Base-by-base conservation (phyloP, 2,329 filamentous ascomycete species). In the Talaromyces sp. region DNA sequence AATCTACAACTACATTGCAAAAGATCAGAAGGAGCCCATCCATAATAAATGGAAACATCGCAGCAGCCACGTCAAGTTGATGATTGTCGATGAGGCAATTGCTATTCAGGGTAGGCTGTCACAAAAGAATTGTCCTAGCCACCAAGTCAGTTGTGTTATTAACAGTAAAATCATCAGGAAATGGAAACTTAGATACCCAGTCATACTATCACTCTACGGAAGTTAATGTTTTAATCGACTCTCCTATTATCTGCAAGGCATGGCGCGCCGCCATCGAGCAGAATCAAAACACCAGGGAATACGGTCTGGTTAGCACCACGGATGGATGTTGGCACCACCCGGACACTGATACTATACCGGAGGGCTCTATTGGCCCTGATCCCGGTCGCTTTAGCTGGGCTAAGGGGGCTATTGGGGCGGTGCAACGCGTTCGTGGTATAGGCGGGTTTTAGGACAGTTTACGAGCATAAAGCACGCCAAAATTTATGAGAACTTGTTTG, bases 151-250 rank as follows among this genome's bases (percentile, higher is more conserved):
- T 6, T 11, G 2, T 19, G 11, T 36, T 55, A 11, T 39, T 56
- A 13, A 13, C 30, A n/a, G 8, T 6, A 33, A 44, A 33, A 5
- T 33, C 42, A 6, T 17, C 19, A 75, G 73, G 90, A 3, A 90
- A 85, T 65, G 90, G 89, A 0, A 93, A 93, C 69, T 88, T 92
- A 71, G 90, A 93, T 67, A 92, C 90, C 1, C 90, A 93, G 73
- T 86, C 83, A 22, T 93, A 89, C 86, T 92, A 83, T 66, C 90
- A 93, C 69, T 87, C 83, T 59, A 89, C 92, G 72, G 90, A 93
- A 72, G 82, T 90, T 59, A 93, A 93, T 66, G 73, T 93, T 27
- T 85, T 93, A 82, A 75, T 92, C 6, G 90, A 93, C 64, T 88
- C 84, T 22, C 67, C 72, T 0, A 72, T 79, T 1, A 77, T 92